Conservation (phyloP, 768 basidiomycete species). For the Mycena chlorophos region DNA sequence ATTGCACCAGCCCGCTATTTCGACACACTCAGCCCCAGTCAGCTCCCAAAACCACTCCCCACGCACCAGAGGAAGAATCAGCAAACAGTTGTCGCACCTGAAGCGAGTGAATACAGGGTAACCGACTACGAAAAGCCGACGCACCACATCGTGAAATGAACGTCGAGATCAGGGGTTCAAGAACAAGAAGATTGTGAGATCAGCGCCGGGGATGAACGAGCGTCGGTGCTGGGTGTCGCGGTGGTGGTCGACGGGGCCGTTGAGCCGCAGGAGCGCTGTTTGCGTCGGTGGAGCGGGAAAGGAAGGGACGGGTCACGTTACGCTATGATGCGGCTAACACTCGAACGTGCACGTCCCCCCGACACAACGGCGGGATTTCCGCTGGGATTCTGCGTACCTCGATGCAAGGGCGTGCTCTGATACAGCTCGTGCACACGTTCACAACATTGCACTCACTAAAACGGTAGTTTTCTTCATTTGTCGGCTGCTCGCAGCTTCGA, state of each 20-base stretch:
- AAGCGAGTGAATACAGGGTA: constrained; percentile 26
- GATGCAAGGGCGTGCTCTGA: neutral
- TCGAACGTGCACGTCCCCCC: neutral
- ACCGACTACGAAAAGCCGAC: constrained; percentile 18
- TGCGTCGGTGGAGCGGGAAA: constrained; percentile 21
- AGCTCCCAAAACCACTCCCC: constrained; percentile 20
- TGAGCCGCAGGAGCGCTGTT: constrained; percentile 11
- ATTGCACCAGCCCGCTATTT: constrained; percentile 68
- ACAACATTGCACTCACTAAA: neutral
- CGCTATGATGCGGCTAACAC: neutral
- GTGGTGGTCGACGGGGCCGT: constrained; percentile 8
- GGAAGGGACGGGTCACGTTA: constrained; percentile 13
- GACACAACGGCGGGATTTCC: constrained; percentile 8
- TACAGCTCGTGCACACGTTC: neutral
- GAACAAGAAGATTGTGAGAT: constrained; percentile 5
- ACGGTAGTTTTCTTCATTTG: constrained; percentile 19
- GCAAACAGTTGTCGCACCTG: constrained; percentile 81
- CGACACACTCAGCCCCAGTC: constrained; percentile 30
- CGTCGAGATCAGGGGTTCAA: constrained; percentile 17
- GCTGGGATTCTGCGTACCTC: neutral
- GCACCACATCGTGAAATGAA: constrained; percentile 31
- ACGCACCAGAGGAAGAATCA: constrained; percentile 70
- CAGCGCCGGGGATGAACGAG: neutral
- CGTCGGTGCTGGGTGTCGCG: constrained; percentile 22
- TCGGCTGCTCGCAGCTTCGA: neutral